Percentiles rank a stretch among this genome's conserved stretches.
phyloP scores from a whole-genome alignment of 345 rosid genomes.

The Zanthoxylum bungeanum region DNA sequence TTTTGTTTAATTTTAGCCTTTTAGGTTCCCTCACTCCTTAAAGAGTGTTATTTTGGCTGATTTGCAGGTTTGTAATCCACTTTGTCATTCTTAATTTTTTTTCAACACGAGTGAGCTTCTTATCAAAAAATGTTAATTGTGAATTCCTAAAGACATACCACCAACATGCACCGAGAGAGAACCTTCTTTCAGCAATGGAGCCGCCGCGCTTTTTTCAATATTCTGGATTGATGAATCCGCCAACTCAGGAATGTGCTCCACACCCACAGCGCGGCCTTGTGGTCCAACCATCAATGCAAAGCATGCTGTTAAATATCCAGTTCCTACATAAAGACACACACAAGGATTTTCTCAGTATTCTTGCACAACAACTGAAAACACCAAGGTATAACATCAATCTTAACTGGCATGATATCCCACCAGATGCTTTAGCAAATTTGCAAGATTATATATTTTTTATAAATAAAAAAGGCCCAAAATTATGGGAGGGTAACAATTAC shows the following conservation, averaged over 20 bases:
- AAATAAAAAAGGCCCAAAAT: neutral
- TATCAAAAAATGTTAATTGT: neutral
- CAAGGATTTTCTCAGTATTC: neutral
- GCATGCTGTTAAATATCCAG: constrained; percentile 93
- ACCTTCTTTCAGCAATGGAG: constrained; percentile 62
- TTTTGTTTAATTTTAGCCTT: neutral
- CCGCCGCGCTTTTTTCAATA: constrained; percentile 68
- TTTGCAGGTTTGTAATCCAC: neutral
- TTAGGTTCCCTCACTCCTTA: neutral
- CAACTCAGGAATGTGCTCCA: constrained; percentile 90
- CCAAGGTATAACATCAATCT: neutral
- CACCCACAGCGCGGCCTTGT: constrained; percentile 80
- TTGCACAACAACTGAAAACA: neutral
- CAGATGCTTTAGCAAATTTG: neutral
- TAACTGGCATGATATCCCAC: neutral
- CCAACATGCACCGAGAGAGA: constrained; percentile 75
- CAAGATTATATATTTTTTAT: neutral
- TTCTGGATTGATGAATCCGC: constrained; percentile 64
- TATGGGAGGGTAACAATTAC: neutral
- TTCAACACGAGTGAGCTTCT: neutral
- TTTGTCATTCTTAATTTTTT: neutral
- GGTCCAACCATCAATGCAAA: constrained; percentile 92
- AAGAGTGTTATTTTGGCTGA: neutral
- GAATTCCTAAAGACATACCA: constrained; percentile 47
- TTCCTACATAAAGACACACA: constrained; percentile 42